Evolutionary conservation across 1,284 basidiomycete species (phyloP).

Genomic region (Cutaneotrichosporon mucoides): DNA sequence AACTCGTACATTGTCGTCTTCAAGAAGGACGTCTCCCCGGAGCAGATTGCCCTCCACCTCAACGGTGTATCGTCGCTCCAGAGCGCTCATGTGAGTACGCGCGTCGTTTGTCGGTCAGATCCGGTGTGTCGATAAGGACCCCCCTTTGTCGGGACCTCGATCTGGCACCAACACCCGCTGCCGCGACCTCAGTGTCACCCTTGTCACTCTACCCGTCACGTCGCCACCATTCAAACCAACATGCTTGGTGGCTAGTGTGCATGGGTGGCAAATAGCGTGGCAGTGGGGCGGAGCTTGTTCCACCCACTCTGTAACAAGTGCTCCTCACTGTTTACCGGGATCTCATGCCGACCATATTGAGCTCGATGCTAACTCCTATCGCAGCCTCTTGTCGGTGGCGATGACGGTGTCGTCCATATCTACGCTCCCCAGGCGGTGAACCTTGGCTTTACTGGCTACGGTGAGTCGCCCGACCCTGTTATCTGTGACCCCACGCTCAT

Average conservation of each 20-base stretch:
- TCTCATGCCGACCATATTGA: too few relatives aligned
- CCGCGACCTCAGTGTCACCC: not conserved
- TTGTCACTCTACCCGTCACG: not conserved
- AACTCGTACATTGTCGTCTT: constrained; percentile 88
- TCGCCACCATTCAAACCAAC: not conserved
- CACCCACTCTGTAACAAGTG: too few relatives aligned
- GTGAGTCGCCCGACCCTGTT: constrained; percentile 26
- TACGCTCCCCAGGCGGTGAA: constrained; percentile 35
- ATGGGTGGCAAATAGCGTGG: too few relatives aligned
- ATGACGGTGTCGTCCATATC: constrained; percentile 44
- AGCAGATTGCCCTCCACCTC: constrained; percentile 66
- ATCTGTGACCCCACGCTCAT: not conserved
- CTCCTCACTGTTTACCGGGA: too few relatives aligned
- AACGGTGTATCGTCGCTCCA: constrained; percentile 33
- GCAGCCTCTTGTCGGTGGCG: constrained; percentile 36
- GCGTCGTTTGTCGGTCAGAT: constrained; percentile 7
- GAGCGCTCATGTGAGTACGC: constrained; percentile 41
- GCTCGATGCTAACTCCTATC: too few relatives aligned
- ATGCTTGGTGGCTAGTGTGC: not conserved
- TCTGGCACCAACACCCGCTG: too few relatives aligned
- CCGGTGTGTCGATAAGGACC: not conserved
- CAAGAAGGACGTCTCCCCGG: constrained; percentile 62
- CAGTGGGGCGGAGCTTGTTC: too few relatives aligned
- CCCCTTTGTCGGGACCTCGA: too few relatives aligned
- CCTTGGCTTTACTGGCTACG: constrained; percentile 39